These are phyloP conservation scores for Agastache rugosa DNA, from an alignment of 257 asterid genomes.

Conservation along the genomic window DNA sequence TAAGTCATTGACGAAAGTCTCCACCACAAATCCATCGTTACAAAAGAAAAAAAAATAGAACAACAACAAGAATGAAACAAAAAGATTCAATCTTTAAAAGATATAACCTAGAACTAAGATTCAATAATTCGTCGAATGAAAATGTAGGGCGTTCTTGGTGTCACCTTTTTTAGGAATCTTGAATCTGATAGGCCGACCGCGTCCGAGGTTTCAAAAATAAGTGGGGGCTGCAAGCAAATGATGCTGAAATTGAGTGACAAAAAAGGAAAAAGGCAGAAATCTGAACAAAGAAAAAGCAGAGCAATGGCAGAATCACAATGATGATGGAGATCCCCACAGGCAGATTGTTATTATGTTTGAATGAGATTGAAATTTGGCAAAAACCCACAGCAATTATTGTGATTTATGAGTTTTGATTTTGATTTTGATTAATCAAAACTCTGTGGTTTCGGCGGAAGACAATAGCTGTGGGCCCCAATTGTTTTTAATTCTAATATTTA, in stretches of 20 bases:
- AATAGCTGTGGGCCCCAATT: slow-evolving; percentile 23
- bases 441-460: slow-evolving; percentile 21
- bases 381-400: slow-evolving; percentile 33
- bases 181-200: slow-evolving; percentile 37
- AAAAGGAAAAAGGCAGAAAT: neutral
- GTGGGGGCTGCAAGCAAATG: slow-evolving; percentile 35
- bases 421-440: slow-evolving; percentile 11
- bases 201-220: slow-evolving; percentile 29
- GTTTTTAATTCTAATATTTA: neutral
- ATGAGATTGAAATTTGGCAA: slow-evolving; percentile 38
- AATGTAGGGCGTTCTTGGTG: slow-evolving; percentile 15
- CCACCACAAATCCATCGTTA: slow-evolving; percentile 15
- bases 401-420: slow-evolving; percentile 24
- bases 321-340: slow-evolving; percentile 27
- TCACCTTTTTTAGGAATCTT: slow-evolving; percentile 33
- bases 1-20: too few relatives aligned
- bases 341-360: neutral
- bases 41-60: too few relatives aligned
- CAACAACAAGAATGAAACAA: neutral
- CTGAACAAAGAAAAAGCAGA: neutral
- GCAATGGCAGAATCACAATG: slow-evolving; percentile 11
- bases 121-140: neutral
- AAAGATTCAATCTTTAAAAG: neutral
- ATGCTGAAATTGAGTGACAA: slow-evolving; percentile 21
- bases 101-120: slow-evolving; percentile 16